Base-by-base conservation (phyloP, 225 moss, liverwort and hornwort species). In the Rhytidiadelphus loreus region DNA sequence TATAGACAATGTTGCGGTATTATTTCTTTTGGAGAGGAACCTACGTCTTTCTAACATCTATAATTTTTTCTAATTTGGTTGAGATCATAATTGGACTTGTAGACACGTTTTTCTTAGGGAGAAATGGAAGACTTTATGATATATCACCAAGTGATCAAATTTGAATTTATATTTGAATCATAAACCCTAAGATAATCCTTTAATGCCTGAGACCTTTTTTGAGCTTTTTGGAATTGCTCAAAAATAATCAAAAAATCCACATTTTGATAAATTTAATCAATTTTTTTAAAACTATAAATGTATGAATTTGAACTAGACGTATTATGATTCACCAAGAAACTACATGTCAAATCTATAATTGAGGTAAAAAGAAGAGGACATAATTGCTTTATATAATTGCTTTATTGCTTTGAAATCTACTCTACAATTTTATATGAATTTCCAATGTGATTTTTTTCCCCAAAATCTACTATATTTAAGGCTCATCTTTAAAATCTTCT, bases 161-260 rank as follows among this genome's bases (percentile, higher is more conserved):
- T 35, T 19, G 33, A 65, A 35, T 65, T 65, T 1, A 35, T 65
- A 11, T 19, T 20, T 37, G 21, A 68, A n/a, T 43, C 0, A 43
- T 0, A 41, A 25, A 14, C 5, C 15, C 0, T 25, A 0, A 24
- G 8, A 4, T 7, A 13, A 24, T 2, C 7, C 3, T 66, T 12
- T 21, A 12, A n/a, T 11, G 21, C 0, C 12, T 5, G 9, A 66
- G 66, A 6, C 4, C 21, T n/a, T 37, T 13, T 21, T 66, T 66
- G 6, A 66, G 6, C 7, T 23, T 39, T 0, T 23, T 68, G 7
- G 4, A 23, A 23, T n/a, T n/a, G 23, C 7, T n/a, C 2, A n/a
- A 23, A 68, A 68, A 6, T 21, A n/a, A 66, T 22, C 2, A 22
- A 23, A 39, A 39, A 65, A 23, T 0, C 0, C 2, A n/a, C 11